A percentile compares a stretch with the other conserved stretches of the same genome.
phyloP scores from a whole-genome alignment of 2,329 filamentous ascomycete species.

The Cladorrhinum sp. region DNA sequence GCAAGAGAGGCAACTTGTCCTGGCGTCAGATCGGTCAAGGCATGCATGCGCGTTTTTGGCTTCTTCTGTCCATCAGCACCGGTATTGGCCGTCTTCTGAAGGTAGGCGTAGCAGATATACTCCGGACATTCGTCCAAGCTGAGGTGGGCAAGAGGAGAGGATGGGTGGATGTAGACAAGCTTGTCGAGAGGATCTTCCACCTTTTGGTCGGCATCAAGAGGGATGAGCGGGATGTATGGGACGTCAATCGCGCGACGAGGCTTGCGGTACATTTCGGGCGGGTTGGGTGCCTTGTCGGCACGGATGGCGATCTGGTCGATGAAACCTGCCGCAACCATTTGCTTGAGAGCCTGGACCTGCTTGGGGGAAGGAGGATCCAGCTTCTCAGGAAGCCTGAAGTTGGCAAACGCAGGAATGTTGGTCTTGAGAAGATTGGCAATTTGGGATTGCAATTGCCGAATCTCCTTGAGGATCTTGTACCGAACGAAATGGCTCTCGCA shows the following conservation, averaged over 20 bases:
- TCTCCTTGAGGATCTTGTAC: slow-evolving; percentile 82
- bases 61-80: slow-evolving; percentile 51
- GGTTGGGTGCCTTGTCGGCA: slow-evolving; percentile 75
- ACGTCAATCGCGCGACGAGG: slow-evolving; percentile 87
- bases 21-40: slow-evolving; percentile 75
- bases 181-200: slow-evolving; percentile 49
- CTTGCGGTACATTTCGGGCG: slow-evolving; percentile 63
- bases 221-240: slow-evolving; percentile 81
- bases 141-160: slow-evolving; percentile 72
- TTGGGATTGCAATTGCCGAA: slow-evolving; percentile 76
- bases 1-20: slow-evolving; percentile 74
- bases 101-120: slow-evolving; percentile 82
- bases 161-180: slow-evolving; percentile 83
- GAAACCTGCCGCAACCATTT: slow-evolving; percentile 89
- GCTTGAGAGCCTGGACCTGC: slow-evolving; percentile 76
- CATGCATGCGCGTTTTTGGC: slow-evolving; percentile 80
- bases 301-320: slow-evolving; percentile 93
- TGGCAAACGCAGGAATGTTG: slow-evolving; percentile 66
- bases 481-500: slow-evolving; percentile 82
- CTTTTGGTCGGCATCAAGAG: slow-evolving; percentile 49
- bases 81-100: slow-evolving; percentile 61
- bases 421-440: slow-evolving; percentile 75
- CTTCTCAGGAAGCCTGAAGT: slow-evolving; percentile 52
- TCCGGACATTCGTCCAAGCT: slow-evolving; percentile 72
- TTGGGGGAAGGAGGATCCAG: slow-evolving; percentile 60